phyloP scores from a whole-genome alignment of 2,329 filamentous ascomycete genomes.

The Verticillium klebahnii region DNA sequence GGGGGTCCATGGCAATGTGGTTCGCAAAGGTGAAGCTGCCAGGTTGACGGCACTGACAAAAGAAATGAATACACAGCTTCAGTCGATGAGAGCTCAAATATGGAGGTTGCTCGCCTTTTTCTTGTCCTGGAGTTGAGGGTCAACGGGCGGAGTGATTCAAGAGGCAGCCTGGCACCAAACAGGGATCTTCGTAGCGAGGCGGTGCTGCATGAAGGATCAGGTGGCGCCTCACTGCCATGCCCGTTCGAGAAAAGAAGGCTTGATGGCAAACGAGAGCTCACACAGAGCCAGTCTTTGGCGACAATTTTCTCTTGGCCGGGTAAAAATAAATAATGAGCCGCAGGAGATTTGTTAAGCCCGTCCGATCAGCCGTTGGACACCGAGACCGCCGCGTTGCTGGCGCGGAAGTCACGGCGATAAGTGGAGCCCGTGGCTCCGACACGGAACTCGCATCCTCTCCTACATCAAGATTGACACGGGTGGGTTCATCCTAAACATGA shows the following conservation, averaged over 20 bases:
- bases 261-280: neutral
- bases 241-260: neutral
- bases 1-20: neutral
- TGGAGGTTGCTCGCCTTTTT: too few species aligned
- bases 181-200: neutral
- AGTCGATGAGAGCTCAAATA: neutral
- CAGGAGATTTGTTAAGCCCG: neutral
- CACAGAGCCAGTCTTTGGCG: neutral
- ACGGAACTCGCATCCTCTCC: too few species aligned
- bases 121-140: too few species aligned
- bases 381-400: neutral
- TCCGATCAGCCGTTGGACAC: neutral
- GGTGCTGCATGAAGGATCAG: neutral
- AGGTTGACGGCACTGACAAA: neutral
- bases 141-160: neutral
- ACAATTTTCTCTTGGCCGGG: neutral
- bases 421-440: neutral
- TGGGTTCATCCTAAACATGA: too few species aligned
- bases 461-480: too few species aligned
- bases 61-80: neutral
- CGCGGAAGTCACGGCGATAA: neutral
- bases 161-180: neutral
- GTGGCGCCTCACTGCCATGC: neutral
- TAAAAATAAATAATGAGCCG: too few species aligned
- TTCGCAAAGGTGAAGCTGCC: neutral